A percentile compares a stretch with the other conserved stretches of the same genome.
phyloP scores from a whole-genome alignment of 2,329 filamentous ascomycete genomes.

The Calonectria pteridis region DNA sequence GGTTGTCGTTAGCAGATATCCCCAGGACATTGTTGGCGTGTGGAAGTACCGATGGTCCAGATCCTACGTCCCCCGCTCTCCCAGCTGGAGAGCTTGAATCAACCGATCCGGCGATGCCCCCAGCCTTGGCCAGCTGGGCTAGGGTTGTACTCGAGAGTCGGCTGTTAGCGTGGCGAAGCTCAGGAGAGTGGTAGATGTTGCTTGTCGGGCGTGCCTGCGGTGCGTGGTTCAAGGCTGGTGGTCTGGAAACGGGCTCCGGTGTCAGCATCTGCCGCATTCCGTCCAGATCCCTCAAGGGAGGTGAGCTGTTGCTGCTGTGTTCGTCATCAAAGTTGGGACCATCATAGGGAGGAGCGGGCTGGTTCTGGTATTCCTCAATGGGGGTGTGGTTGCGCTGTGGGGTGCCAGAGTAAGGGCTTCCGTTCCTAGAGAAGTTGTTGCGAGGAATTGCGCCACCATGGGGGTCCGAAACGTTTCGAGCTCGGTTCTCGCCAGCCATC shows the following conservation, averaged over 20 bases:
- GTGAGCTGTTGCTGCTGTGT: constrained; percentile 45
- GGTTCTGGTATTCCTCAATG: constrained; percentile 55
- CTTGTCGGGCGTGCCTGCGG: constrained; percentile 77
- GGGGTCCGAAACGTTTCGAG: constrained; percentile 63
- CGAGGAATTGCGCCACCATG: constrained; percentile 46
- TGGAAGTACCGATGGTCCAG: constrained; percentile 64
- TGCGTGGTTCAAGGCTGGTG: constrained; percentile 83
- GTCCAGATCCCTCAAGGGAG: constrained; percentile 64
- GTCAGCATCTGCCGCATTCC: constrained; percentile 69
- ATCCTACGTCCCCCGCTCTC: constrained; percentile 49
- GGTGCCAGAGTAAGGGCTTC: constrained; percentile 47
- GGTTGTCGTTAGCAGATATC: constrained; percentile 66
- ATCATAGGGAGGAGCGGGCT: constrained; percentile 63
- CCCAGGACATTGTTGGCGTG: constrained; percentile 60
- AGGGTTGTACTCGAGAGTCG: constrained; percentile 87
- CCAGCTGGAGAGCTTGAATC: constrained; percentile 48
- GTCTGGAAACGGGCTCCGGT: constrained; percentile 81
- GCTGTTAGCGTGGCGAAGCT: constrained; percentile 84
- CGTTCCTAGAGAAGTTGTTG: constrained; percentile 35
- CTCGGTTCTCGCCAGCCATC: constrained; percentile 53
- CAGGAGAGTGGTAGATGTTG: constrained; percentile 78
- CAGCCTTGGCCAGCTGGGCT: constrained; percentile 81
- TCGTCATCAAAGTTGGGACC: constrained; percentile 71
- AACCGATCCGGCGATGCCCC: constrained; percentile 61
- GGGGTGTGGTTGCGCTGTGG: constrained; percentile 53